Evolutionary conservation across 306 rosid genomes (phyloP), one percentile per base, ranked within the genome.

Genomic region (Vigna reflexopilosa): DNA sequence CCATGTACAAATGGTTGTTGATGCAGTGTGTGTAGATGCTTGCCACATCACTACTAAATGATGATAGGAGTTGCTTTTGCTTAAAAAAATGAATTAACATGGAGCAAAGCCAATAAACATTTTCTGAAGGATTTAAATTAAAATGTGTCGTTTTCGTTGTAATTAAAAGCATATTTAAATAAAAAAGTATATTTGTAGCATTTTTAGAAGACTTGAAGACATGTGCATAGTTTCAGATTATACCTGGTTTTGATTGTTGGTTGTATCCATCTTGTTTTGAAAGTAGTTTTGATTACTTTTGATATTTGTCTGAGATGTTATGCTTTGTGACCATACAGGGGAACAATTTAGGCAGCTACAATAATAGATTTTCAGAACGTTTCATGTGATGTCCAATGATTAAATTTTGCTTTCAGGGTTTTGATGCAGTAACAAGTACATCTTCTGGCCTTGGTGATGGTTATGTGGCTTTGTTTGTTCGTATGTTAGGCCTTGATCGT

Each of bases 401-500:
- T 20, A 19, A 47, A 54, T 77, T 70, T 70, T 77, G 32, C 63
- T 73, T 72, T 78, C 86, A 94, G 98, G 96, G 70, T 58, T 66
- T 63, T 26, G 86, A 89, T 78, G 93, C 83, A 64, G 63, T 30
- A 45, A 80, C 74, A 67, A 78, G 61, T 62, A 70, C 85, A 49
- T 77, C 91, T 72, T 48, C 89, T 45, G 81, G 73, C 49, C 79
- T 80, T 28, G 89, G 91, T 30, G 90, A 91, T 57, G 82, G 89
- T 77, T 83, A 90, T 70, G 89, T 94, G 70, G 92, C 88, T 64
- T 86, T 94, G 75, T 94, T 90, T 87, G 86, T 90, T 80, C 88
- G 96, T 56, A 94, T 92, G 98, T 87, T 92, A 70, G 97, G 98
- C 73, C 80, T 94, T 58, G 97, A 90, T 80, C 81, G 87, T 55